Conservation (phyloP, 176 grass and related monocot genomes). For the Poa pratensis region DNA sequence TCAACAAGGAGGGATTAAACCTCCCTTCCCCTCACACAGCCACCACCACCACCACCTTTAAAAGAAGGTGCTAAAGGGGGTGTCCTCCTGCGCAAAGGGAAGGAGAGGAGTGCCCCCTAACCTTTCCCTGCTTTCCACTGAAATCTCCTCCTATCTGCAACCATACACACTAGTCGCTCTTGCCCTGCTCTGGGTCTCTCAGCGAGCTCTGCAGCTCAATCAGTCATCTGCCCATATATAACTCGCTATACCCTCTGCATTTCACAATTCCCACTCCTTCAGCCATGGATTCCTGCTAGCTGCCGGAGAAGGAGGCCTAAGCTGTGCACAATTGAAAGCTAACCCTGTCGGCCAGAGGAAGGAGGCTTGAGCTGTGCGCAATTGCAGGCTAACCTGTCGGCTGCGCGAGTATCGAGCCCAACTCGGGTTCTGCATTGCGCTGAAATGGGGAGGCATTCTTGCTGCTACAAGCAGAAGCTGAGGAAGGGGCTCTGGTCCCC, state of each 20-base stretch:
- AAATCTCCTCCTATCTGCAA: slow-evolving; percentile 56
- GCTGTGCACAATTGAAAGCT: too few species aligned
- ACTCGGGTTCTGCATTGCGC: slow-evolving; percentile 45
- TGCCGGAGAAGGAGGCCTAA: too few species aligned
- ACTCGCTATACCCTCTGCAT: slow-evolving; percentile 34
- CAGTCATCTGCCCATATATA: slow-evolving; percentile 45
- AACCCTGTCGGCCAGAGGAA: too few species aligned
- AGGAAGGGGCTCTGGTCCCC: slow-evolving; percentile 86
- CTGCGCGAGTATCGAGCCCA: slow-evolving; percentile 29
- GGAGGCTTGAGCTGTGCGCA: not conserved
- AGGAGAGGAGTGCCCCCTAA: slow-evolving; percentile 64
- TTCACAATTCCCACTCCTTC: slow-evolving; percentile 46
- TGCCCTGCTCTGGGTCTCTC: slow-evolving; percentile 44
- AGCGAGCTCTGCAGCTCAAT: slow-evolving; percentile 39
- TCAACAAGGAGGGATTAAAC: slow-evolving; percentile 44
- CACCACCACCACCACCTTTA: slow-evolving; percentile 56
- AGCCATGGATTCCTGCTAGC: slow-evolving; percentile 34
- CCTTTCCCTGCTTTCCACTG: slow-evolving; percentile 64
- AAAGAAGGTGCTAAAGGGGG: slow-evolving; percentile 74
- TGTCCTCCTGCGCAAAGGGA: slow-evolving; percentile 58
- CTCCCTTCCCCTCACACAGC: slow-evolving; percentile 32
- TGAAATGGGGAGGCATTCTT: slow-evolving; percentile 79
- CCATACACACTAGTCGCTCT: slow-evolving; percentile 40
- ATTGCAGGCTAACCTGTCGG: slow-evolving; percentile 24
- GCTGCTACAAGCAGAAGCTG: slow-evolving; percentile 82